Evolutionary conservation across 495 filamentous ascomycete genomes (phyloP), one percentile per base, ranked within the genome.

Genomic region (Penicillium daleae): DNA sequence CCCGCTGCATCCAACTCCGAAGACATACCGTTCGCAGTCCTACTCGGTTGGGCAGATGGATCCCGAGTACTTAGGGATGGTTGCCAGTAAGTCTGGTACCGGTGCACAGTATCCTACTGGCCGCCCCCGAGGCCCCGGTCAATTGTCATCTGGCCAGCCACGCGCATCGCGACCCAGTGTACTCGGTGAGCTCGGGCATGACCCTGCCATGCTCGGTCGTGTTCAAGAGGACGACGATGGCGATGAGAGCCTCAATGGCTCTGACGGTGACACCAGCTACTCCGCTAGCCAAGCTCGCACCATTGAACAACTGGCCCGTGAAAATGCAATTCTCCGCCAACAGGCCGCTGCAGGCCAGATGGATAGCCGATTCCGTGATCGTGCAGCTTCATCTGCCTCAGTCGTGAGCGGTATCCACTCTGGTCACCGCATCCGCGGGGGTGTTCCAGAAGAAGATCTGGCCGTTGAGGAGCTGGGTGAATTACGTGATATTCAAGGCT

Each of bases 31-130:
- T 32, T 99, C 95, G 15, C 92, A 96, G 77, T 99, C 95, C 6
- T 98, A 97, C 73, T 97, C 94, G 2, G 93, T 97, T 29, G 95
- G 95, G 26, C 95, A 99, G 72, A 75, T 91, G 62, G 93, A 97
- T 26, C 83, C 88, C 7, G 92, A 96, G 51, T 73, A 72, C 37
- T 60, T 76, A 60, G 76, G 63, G 33, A 61, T 80, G 26, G 73
- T 78, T 63, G 71, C 84, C 17, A 78, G 77, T 57, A 77, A 62
- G 64, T 80, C 59, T 21, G 59, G 79, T n/a, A 70, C 81, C 40
- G 72, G 54, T 10, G 35, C 58, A 40, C 71, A 79, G 65, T 66
- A 66, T 74, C 26, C 78, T 68, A 39, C 76, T 76, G 49, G 71
- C 73, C 68, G 80, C 78, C 56, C 76, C 72, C 63, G 85, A 66